Evolutionary conservation across 2,329 filamentous ascomycete species (phyloP), one percentile per base, ranked within the genome.

Genomic region (Fusarium sp.): DNA sequence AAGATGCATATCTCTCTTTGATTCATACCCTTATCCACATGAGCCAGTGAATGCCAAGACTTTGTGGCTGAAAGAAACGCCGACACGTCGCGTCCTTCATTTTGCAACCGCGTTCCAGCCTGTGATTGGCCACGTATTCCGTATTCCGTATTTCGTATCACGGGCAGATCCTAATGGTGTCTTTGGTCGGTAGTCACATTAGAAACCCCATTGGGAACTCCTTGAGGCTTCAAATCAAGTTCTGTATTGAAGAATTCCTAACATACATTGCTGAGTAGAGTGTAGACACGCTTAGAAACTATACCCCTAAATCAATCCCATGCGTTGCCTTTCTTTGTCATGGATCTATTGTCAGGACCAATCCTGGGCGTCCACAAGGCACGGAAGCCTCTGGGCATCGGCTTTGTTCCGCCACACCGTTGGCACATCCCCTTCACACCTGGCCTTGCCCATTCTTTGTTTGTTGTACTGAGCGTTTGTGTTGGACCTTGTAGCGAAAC

Each of bases 351-450:
- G 25, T 25, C 25, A 14, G 45, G 4, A 50, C 45, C 25, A 27
- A 50, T n/a, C 42, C 20, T 47, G 25, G 25, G 45, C 25, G 16
- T 11, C 45, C 45, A 29, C 45, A 27, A 50, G 3, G 22, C 2
- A 4, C 29, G 14, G 13, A 8, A 27, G 18, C 18, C n/a, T 33
- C 3, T 22, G n/a, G 22, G n/a, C 6, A 27, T 18, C 29, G 9
- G 38, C 27, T 31, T 38, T 25, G 31, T 63, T 14, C 35, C 65
- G 11, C 42, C 13, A 10, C 72, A 74, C 0, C 9, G 29, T 3
- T 62, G 65, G 7, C 71, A 74, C 63, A 74, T 70, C 16, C 63
- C 62, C 2, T 2, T 40, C 0, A 74, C 47, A 1, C 72, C 72
- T 4, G 62, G 54, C 1, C 65, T 71, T 10, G 18, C 4, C 62